A percentile compares a stretch with the other conserved stretches of the same genome.
phyloP scores from a whole-genome alignment of 805 yeast genomes.

The Spathaspora girioi region DNA sequence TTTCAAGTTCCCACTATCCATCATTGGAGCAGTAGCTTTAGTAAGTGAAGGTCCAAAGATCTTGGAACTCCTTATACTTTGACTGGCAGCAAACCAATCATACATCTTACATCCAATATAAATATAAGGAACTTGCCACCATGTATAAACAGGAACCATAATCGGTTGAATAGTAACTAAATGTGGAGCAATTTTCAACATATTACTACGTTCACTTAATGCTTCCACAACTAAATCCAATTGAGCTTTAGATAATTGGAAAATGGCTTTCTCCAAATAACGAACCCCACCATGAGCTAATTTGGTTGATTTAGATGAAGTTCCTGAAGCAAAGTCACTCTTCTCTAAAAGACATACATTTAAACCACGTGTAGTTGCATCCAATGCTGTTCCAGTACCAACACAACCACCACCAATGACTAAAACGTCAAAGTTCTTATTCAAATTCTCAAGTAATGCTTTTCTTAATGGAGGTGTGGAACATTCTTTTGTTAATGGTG shows the following conservation, averaged over 20 bases:
- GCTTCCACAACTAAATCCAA: constrained; percentile 29
- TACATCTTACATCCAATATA: constrained; percentile 88
- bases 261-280: constrained; percentile 90
- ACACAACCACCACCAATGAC: constrained; percentile 96
- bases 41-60: constrained; percentile 65
- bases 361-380: constrained; percentile 86
- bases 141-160: constrained; percentile 91
- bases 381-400: constrained; percentile 90
- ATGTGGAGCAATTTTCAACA: constrained; percentile 90
- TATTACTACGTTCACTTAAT: constrained; percentile 49
- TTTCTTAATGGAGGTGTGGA: constrained; percentile 56
- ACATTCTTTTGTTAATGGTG: constrained; percentile 43
- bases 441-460: constrained; percentile 46
- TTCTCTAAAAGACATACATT: constrained; percentile 85
- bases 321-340: constrained; percentile 87
- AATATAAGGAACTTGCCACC: constrained; percentile 95
- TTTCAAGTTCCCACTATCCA: constrained; percentile 72
- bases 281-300: constrained; percentile 98
- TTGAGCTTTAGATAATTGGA: constrained; percentile 88
- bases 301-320: constrained; percentile 90
- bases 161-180: constrained; percentile 82
- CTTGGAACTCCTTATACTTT: constrained; percentile 77
- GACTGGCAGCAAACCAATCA: constrained; percentile 88
- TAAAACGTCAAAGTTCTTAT: constrained; percentile 68
- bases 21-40: constrained; percentile 77